phyloP scores from a whole-genome alignment of 306 rosid species.

The Aeschynomene evenia region DNA sequence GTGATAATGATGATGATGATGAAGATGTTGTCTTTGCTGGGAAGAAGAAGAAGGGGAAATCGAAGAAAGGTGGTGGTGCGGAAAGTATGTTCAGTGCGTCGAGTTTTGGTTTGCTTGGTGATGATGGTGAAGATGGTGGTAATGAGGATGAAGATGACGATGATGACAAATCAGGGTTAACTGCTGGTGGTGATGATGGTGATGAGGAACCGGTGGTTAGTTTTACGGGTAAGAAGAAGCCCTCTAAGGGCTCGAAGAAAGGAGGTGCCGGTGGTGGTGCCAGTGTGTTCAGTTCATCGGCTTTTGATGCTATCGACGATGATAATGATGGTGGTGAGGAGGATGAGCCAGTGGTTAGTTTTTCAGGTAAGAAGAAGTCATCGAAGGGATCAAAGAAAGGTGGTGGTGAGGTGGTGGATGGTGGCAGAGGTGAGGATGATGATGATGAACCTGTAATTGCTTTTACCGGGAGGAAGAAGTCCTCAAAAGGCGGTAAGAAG shows the following conservation, averaged over 20 bases:
- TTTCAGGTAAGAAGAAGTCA: conserved; percentile 67
- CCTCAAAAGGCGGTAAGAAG: conserved; percentile 62
- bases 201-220: conserved; percentile 47
- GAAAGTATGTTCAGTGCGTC: conserved; percentile 46
- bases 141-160: conserved; percentile 45
- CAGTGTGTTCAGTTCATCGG: conserved; percentile 50
- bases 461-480: conserved; percentile 74
- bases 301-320: conserved; percentile 57
- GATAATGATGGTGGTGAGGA: conserved; percentile 48
- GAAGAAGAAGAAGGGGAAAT: conserved; percentile 79
- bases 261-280: conserved; percentile 47
- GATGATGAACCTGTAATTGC: conserved; percentile 54
- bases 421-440: conserved; percentile 27
- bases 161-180: conserved; percentile 41
- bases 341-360: conserved; percentile 44
- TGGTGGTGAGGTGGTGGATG: conserved; percentile 44
- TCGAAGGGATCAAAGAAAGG: conserved; percentile 55
- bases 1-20: conserved; percentile 36
- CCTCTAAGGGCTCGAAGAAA: conserved; percentile 53
- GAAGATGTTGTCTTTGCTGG: conserved; percentile 66
- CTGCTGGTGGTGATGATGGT: conserved; percentile 24
- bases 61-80: conserved; percentile 72
- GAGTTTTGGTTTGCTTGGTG: conserved; percentile 69
- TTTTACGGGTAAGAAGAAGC: conserved; percentile 67
- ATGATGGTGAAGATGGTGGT: conserved; percentile 37